phyloP scores from a whole-genome alignment of 1,139 yeast species.

The Debaryomyces fabryi region DNA sequence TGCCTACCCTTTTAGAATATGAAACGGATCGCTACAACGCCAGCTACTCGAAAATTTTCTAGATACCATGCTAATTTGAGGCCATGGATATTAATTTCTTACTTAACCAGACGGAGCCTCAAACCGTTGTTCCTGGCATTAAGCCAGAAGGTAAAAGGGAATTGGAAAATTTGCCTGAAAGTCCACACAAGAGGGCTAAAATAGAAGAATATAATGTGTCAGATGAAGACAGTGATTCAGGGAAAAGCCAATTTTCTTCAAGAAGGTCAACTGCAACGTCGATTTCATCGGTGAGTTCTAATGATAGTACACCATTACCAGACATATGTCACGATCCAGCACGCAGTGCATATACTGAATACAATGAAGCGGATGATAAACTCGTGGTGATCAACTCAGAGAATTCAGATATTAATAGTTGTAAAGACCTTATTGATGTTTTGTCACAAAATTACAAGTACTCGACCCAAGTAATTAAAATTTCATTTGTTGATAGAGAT shows the following conservation, averaged over 20 bases:
- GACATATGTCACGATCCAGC: not conserved
- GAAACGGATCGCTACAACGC: not conserved
- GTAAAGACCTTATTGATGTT: slow-evolving; percentile 7
- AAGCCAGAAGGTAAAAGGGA: not conserved
- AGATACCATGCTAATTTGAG: not conserved
- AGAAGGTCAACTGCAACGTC: slow-evolving; percentile 11
- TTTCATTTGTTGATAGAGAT: slow-evolving; percentile 10
- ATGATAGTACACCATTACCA: slow-evolving; percentile 2
- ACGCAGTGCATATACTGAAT: not conserved
- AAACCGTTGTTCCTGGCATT: not conserved
- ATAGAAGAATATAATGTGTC: slow-evolving; percentile 2
- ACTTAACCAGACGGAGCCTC: not conserved
- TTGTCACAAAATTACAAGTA: slow-evolving; percentile 8
- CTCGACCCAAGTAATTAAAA: slow-evolving; percentile 5
- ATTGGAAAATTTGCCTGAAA: not conserved
- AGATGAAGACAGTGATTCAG: slow-evolving; percentile 3
- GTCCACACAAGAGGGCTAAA: slow-evolving; percentile 3
- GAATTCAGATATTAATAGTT: not conserved
- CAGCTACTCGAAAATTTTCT: not conserved
- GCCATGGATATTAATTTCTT: slow-evolving; percentile 3
- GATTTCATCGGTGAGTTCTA: slow-evolving; percentile 8
- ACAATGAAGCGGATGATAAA: not conserved
- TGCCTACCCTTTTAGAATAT: not conserved
- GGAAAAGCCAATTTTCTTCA: slow-evolving; percentile 7
- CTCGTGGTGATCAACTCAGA: not conserved